phyloP scores from a whole-genome alignment of 2,329 filamentous ascomycete species.

The Sporothrix phasma region DNA sequence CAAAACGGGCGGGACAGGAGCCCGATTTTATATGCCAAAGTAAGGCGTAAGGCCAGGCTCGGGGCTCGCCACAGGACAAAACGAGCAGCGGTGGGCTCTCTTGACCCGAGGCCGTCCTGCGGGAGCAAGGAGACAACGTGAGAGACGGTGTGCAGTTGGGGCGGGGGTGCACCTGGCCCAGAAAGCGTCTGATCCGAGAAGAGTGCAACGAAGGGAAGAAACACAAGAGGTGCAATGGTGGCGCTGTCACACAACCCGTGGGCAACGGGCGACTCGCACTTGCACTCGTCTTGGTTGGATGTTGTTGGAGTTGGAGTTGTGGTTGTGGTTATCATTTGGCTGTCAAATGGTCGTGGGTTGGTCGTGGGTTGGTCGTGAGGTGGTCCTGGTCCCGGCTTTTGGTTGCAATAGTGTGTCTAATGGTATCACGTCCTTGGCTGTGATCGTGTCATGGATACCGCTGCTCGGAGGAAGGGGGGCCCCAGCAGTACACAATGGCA shows the following conservation, averaged over 20 bases:
- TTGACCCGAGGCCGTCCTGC: neutral
- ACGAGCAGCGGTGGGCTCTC: neutral
- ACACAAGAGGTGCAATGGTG: neutral
- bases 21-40: slow-evolving; percentile 1
- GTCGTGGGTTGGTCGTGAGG: neutral
- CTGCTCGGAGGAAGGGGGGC: neutral
- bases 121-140: neutral
- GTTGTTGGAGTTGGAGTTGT: no score
- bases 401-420: neutral
- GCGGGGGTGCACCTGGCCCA: neutral
- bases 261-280: neutral
- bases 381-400: neutral
- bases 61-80: neutral
- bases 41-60: no score
- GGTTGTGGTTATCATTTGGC: neutral
- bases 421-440: neutral
- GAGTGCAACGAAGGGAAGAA: neutral
- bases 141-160: neutral
- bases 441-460: neutral
- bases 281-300: neutral
- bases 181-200: neutral
- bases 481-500: neutral
- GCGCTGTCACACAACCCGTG: neutral
- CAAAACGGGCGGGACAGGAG: neutral
- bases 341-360: neutral